Base-by-base conservation (phyloP, 78 protist genomes). In the Dictyostelium discoideum region DNA sequence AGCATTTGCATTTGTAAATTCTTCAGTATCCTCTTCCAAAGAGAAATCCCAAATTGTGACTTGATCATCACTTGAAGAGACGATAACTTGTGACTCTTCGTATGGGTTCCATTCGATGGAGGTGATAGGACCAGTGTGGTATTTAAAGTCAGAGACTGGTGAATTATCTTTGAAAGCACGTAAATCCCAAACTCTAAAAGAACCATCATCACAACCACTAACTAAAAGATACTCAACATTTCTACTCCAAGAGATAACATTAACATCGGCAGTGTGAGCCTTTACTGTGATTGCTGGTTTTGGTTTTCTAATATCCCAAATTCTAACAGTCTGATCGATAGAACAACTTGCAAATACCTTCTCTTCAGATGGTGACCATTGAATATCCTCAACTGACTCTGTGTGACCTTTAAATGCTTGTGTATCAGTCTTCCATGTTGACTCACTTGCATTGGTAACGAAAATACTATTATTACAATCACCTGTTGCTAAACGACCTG, bases 131-230 rank as follows among this genome's bases (percentile, higher is more conserved):
- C 77, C 92, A 48, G 78, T 22, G 85, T 98, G 99, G 86, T 96
- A 99, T 76, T 77, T 94, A 79, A 97, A 97, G 24, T 60, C 60
- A 4, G 92, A 86, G 5, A 95, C 92, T 18, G 76, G 86, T n/a
- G 40, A 67, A n/a, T 93, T 63, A 77, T 32, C 29, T 24, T 63
- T n/a, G 65, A 97, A 87, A 37, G 13, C 87, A 46, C 99, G 96
- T 3, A 98, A 85, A 80, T 99, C 99, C 99, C 99, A 99, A 3
- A 98, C 89, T 37, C 80, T 14, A 54, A 99, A 96, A n/a, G 65
- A 63, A 44, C 99, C 99, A 60, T 94, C 98, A 84, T 99, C 99
- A 24, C 96, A 94, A 63, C 99, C 99, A n/a, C 99, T 95, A 14
- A 97, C 99, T 46, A 99, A 5, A 48, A 98, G 94, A 69, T 98